Evolutionary conservation across 2,329 filamentous ascomycete species (phyloP).

Genomic region (Aspergillus arachidicola): DNA sequence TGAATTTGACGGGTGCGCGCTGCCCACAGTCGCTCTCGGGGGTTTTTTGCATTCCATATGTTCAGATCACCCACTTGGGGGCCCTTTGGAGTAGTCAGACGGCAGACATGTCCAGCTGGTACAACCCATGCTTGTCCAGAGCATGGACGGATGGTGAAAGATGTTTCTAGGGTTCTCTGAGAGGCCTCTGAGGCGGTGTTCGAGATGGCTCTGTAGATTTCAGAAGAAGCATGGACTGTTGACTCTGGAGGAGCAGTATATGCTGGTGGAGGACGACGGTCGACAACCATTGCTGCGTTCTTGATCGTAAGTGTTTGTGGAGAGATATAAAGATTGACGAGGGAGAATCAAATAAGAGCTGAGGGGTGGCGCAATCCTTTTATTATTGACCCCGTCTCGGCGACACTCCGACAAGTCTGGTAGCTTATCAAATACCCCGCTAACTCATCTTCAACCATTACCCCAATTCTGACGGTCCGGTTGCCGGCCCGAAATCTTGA

Average conservation of each 20-base stretch:
- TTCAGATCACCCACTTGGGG: conserved; percentile 85
- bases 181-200: conserved; percentile 33
- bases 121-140: conserved; percentile 75
- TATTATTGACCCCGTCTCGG: conserved; percentile 3
- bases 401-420: conserved; percentile 5
- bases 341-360: neutral
- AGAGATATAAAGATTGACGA: neutral
- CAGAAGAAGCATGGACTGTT: conserved; percentile 37
- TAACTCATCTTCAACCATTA: neutral
- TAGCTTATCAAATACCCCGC: conserved; percentile 10
- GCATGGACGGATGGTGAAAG: conserved; percentile 70
- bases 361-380: neutral
- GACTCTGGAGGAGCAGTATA: conserved; percentile 42
- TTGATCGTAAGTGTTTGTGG: neutral
- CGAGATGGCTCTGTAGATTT: conserved; percentile 41
- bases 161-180: conserved; percentile 35
- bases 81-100: conserved; percentile 74
- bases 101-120: conserved; percentile 67
- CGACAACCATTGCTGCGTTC: conserved; percentile 27
- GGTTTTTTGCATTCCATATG: conserved; percentile 76
- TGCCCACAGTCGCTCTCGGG: conserved; percentile 82
- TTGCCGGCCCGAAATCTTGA: neutral
- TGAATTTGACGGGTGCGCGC: conserved; percentile 77
- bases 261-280: conserved; percentile 40
- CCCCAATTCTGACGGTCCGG: neutral